Percentiles rank a stretch among this genome's conserved stretches.
Evolutionary conservation across 2,329 filamentous ascomycete species (phyloP).

Genomic region (Venturia carpophila): DNA sequence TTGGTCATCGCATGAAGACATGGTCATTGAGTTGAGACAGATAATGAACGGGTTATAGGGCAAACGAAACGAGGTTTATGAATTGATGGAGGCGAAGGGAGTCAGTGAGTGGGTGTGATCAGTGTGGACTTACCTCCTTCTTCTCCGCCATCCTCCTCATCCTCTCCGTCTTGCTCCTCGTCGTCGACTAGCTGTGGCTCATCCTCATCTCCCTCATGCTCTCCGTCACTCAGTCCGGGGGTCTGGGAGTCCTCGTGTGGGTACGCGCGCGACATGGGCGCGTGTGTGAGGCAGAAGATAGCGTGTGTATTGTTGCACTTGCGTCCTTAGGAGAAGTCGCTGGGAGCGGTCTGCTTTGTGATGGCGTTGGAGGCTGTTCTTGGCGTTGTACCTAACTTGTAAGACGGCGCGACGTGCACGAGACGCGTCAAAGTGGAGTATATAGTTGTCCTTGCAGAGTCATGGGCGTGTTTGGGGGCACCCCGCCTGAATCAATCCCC

Average conservation of each 20-base stretch:
- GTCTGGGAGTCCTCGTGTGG: neutral
- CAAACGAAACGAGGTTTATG: conserved; percentile 8
- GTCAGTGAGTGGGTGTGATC: neutral
- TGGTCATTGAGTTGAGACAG: neutral
- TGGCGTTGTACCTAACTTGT: neutral
- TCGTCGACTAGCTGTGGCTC: conserved; percentile 20
- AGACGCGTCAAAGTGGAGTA: neutral
- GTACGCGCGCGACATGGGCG: neutral
- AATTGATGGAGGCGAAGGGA: neutral
- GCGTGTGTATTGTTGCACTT: no score
- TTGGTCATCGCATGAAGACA: neutral
- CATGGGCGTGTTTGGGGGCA: neutral
- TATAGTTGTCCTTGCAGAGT: no score
- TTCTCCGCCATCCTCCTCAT: conserved; percentile 37
- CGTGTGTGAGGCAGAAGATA: neutral
- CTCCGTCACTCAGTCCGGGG: conserved; percentile 10
- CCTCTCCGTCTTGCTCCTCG: conserved; percentile 26
- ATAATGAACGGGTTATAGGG: conserved; percentile 3
- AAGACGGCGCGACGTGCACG: neutral
- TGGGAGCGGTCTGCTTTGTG: neutral
- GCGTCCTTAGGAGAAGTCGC: no score
- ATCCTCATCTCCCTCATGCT: conserved; percentile 9
- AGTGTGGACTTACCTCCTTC: conserved; percentile 49
- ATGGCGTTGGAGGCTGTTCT: neutral
- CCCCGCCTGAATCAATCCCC: neutral